Base-by-base conservation (phyloP, 164 flowering plant species). In the Euptelea pleiosperma region DNA sequence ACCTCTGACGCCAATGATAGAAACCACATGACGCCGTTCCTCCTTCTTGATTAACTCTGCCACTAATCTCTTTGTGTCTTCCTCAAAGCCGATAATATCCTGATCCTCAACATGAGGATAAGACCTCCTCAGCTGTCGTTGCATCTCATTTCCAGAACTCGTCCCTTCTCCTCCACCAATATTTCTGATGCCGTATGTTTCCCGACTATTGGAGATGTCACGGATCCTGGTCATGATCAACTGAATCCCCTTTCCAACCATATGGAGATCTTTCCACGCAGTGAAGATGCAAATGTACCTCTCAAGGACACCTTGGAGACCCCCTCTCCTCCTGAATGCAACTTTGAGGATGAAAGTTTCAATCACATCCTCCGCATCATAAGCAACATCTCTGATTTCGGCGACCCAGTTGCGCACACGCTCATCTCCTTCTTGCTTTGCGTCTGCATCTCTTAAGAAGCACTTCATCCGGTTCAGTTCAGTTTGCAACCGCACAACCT, bases 361-460 rank as follows among this genome's bases (percentile, higher is more conserved):
- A 9, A 47, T 26, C 31, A 48, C 34, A 11, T 48, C 52, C 25
- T 46, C 50, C 0, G 50, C 3, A 0, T 46, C 29, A 12, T 46
- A 46, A 46, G 31, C 50, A 7, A 26, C 31, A 8, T 48, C 52
- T 48, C 52, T 48, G 9, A 48, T 48, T 18, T 48, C 52, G 2
- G 34, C 29, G 15, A 48, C 18, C 52, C 52, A 48, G 2, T 48
- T 48, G 19, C 52, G 52, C 14, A 9, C 34, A 0, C 5, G 52
- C 2, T 14, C 52, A 15, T 48, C 10, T 48, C n/a, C 9, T 48
- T 48, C 31, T 12, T 47, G 18, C 34, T 48, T 48, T 6, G n/a
- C 19, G 14, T 48, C 52, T 25, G 52, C 52, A 28, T 26, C 52
- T 48, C 26, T 48, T 29, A 48, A 15, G 52, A 48, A 28, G 52